phyloP scores from a whole-genome alignment of 2,329 filamentous ascomycete genomes.

The Phialophora macrospora region DNA sequence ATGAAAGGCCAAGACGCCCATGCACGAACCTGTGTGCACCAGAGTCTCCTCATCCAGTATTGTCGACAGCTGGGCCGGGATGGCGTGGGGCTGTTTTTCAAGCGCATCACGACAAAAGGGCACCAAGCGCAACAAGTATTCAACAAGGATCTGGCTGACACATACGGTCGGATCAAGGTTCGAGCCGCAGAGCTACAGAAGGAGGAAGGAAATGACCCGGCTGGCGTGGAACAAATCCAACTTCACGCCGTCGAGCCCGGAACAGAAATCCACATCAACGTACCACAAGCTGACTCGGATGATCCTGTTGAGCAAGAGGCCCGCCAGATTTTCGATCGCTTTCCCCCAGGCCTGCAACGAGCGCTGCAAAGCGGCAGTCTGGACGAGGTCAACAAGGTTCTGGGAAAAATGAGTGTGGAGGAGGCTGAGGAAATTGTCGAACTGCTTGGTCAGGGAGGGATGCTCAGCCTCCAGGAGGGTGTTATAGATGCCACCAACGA shows the following conservation, averaged over 20 bases:
- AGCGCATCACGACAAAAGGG: slow-evolving; percentile 84
- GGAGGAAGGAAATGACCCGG: slow-evolving; percentile 58
- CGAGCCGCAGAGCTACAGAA: slow-evolving; percentile 75
- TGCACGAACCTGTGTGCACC: slow-evolving; percentile 86
- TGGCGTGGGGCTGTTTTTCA: slow-evolving; percentile 92
- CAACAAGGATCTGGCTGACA: slow-evolving; percentile 87
- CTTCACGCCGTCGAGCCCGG: slow-evolving; percentile 93
- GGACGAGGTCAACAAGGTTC: slow-evolving; percentile 84
- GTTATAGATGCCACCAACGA: slow-evolving; percentile 95
- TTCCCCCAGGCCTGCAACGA: slow-evolving; percentile 77
- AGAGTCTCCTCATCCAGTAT: slow-evolving; percentile 90
- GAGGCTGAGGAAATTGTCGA: slow-evolving; percentile 86
- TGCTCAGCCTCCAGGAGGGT: slow-evolving; percentile 87
- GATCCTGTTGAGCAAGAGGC: slow-evolving; percentile 66
- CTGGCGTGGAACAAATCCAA: slow-evolving; percentile 92
- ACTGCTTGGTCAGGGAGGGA: slow-evolving; percentile 79
- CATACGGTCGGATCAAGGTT: slow-evolving; percentile 79
- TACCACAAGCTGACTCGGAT: slow-evolving; percentile 71
- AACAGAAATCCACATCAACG: slow-evolving; percentile 85
- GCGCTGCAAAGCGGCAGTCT: slow-evolving; percentile 88
- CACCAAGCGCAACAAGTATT: slow-evolving; percentile 93
- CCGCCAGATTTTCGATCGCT: slow-evolving; percentile 79
- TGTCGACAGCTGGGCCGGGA: slow-evolving; percentile 87
- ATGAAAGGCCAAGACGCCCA: slow-evolving; percentile 76
- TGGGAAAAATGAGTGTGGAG: slow-evolving; percentile 85